Evolutionary conservation across 192 early-diverging fungal species (phyloP).

Genomic region (Dissophora globulifera): DNA sequence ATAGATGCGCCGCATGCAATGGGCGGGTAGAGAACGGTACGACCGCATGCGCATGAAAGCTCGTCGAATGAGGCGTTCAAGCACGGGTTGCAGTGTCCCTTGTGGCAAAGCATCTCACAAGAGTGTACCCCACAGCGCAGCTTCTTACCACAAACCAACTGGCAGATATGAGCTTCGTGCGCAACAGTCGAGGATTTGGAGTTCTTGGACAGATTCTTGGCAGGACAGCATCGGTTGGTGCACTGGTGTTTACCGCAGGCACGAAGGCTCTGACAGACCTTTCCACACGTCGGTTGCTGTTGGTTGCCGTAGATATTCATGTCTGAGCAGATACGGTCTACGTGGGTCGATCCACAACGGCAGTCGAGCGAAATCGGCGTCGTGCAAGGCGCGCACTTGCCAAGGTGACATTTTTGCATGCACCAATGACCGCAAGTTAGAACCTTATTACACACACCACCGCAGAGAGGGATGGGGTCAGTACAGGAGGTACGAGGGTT

Average conservation of each 20-base stretch:
- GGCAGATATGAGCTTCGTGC: slow-evolving; percentile 69
- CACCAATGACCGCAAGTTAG: slow-evolving; percentile 73
- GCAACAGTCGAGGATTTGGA: slow-evolving; percentile 32
- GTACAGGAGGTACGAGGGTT: slow-evolving; percentile 53
- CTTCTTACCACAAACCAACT: slow-evolving; percentile 73
- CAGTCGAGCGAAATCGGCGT: slow-evolving; percentile 63
- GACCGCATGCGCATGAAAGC: slow-evolving; percentile 89
- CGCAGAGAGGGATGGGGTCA: slow-evolving; percentile 71
- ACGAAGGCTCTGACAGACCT: slow-evolving; percentile 66
- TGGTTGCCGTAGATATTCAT: slow-evolving; percentile 51
- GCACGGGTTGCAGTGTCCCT: slow-evolving; percentile 80
- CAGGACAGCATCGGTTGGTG: slow-evolving; percentile 71
- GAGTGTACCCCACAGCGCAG: slow-evolving; percentile 86
- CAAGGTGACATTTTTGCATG: slow-evolving; percentile 67
- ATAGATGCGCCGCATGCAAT: slow-evolving; percentile 84
- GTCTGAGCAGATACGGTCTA: slow-evolving; percentile 56
- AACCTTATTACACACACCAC: slow-evolving; percentile 63
- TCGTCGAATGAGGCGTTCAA: slow-evolving; percentile 83
- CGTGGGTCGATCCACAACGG: slow-evolving; percentile 66
- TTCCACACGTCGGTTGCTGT: slow-evolving; percentile 68
- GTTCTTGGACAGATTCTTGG: slow-evolving; percentile 36
- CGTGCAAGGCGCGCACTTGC: slow-evolving; percentile 71
- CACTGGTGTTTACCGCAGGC: slow-evolving; percentile 81
- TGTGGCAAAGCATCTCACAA: slow-evolving; percentile 84
- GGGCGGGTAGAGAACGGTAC: slow-evolving; percentile 84